Conservation (phyloP, 371 early-diverging fungal species). For the Mucor indicus region DNA sequence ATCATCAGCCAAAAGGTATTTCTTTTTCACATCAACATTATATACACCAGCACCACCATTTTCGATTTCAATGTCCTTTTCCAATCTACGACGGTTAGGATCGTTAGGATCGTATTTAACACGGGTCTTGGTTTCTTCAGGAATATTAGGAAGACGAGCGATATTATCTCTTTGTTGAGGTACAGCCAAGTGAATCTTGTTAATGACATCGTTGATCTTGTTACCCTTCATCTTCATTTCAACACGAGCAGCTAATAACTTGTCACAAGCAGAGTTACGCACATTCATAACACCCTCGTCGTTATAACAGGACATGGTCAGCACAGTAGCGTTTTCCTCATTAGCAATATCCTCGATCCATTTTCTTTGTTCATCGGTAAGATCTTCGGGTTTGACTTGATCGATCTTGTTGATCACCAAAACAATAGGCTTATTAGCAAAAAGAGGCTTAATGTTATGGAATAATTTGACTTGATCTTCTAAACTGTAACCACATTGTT, state of each 20-base stretch:
- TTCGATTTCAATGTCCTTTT: conserved; percentile 87
- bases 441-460: conserved; percentile 97
- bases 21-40: conserved; percentile 89
- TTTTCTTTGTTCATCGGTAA: conserved; percentile 71
- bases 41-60: conserved; percentile 96
- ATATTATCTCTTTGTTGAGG: conserved; percentile 86
- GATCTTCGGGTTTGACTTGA: conserved; percentile 72
- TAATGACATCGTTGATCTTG: conserved; percentile 91
- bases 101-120: conserved; percentile 79
- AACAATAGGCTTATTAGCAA: conserved; percentile 97
- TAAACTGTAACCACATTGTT: conserved; percentile 99
- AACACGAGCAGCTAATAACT: conserved; percentile 88
- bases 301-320: conserved; percentile 87
- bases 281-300: conserved; percentile 97
- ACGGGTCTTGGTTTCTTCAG: conserved; percentile 67
- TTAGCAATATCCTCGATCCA: conserved; percentile 74
- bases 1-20: conserved; percentile 76
- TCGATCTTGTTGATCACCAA: conserved; percentile 99
- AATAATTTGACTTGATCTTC: conserved; percentile 93
- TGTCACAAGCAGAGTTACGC: conserved; percentile 92
- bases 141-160: conserved; percentile 84
- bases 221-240: conserved; percentile 92
- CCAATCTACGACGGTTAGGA: conserved; percentile 81
- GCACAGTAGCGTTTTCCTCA: conserved; percentile 70
- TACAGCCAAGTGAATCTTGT: conserved; percentile 91